A percentile compares a stretch with the other conserved stretches of the same genome.
These are phyloP conservation scores for Globisporangium iwayamae DNA, from an alignment of 352 stramenopile species.

Conservation along the genomic window DNA sequence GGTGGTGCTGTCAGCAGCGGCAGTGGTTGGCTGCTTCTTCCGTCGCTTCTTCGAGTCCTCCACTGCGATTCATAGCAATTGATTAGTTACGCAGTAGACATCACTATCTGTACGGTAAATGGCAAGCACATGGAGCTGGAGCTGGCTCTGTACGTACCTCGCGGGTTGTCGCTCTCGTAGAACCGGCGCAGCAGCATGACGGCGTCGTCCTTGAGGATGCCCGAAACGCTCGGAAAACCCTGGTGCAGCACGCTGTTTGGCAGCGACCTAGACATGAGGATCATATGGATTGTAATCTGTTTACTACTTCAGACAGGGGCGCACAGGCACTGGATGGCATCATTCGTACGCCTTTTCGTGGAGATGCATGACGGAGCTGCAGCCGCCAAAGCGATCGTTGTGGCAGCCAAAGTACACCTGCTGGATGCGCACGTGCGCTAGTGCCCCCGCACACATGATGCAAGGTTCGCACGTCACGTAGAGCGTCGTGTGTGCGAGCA, in stretches of 20 bases:
- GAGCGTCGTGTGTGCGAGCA: conserved; percentile 60
- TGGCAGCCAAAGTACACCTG: conserved; percentile 88
- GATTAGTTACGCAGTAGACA: neutral
- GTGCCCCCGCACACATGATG: conserved; percentile 92
- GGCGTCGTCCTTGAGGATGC: conserved; percentile 83
- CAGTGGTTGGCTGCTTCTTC: conserved; percentile 34
- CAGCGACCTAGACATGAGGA: conserved; percentile 20
- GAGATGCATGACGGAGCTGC: conserved; percentile 86
- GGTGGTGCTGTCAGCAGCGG: neutral
- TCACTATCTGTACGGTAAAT: neutral
- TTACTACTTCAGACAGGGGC: neutral
- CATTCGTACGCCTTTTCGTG: conserved; percentile 51
- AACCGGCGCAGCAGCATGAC: conserved; percentile 85
- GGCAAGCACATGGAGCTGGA: too few relatives aligned
- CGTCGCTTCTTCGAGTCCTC: conserved; percentile 79
- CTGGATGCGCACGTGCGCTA: conserved; percentile 73
- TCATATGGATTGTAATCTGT: neutral
- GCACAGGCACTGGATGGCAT: neutral
- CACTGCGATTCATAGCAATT: conserved; percentile 10
- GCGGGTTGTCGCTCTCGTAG: conserved; percentile 87
- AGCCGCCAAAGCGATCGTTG: conserved; percentile 93
- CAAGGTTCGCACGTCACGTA: conserved; percentile 93
- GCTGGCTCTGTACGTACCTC: conserved; percentile 36
- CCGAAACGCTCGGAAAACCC: conserved; percentile 60
- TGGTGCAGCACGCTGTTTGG: conserved; percentile 41